phyloP scores from a whole-genome alignment of 768 basidiomycete species.

The Leccinum boreale region DNA sequence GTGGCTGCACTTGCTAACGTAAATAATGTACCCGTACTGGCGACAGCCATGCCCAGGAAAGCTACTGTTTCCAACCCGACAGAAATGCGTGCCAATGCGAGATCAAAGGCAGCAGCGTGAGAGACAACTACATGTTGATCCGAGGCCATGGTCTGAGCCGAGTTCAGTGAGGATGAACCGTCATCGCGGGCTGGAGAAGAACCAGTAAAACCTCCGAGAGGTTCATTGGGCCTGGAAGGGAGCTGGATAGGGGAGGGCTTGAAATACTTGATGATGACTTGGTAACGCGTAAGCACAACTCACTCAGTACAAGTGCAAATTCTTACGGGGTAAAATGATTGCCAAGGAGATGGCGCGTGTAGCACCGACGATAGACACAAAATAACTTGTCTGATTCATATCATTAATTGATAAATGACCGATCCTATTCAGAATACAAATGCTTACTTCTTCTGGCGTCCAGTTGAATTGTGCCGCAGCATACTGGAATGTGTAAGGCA shows the following conservation, averaged over 20 bases:
- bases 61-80: constrained; percentile 52
- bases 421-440: neutral
- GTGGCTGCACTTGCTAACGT: constrained; percentile 45
- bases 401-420: neutral
- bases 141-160: constrained; percentile 4
- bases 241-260: constrained; percentile 38
- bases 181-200: neutral
- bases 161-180: neutral
- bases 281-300: neutral
- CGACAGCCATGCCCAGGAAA: constrained; percentile 49
- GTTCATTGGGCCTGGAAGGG: constrained; percentile 15
- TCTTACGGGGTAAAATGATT: constrained; percentile 58
- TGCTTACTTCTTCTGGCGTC: constrained; percentile 58
- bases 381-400: constrained; percentile 63
- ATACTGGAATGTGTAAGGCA: constrained; percentile 62
- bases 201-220: constrained; percentile 5
- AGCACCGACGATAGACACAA: constrained; percentile 52
- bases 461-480: constrained; percentile 59
- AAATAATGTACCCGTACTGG: constrained; percentile 48
- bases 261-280: constrained; percentile 54
- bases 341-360: constrained; percentile 54
- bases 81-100: constrained; percentile 61
- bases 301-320: neutral
- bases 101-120: constrained; percentile 59
- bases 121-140: constrained; percentile 1